phyloP scores from a whole-genome alignment of 2,329 filamentous ascomycete genomes.

The Stenocarpella maydis region DNA sequence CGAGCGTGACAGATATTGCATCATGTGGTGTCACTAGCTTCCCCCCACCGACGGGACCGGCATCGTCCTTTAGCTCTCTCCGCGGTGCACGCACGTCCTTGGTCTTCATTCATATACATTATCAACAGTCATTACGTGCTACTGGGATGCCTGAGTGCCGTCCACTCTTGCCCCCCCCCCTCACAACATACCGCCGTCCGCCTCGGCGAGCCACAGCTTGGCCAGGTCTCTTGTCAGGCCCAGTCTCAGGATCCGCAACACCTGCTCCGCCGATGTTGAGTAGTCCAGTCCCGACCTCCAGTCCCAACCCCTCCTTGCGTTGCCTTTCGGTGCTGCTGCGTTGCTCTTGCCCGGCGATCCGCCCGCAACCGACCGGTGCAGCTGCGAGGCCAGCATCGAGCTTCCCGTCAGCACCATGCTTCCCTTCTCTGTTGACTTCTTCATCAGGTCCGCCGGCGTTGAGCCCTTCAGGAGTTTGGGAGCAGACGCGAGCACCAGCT shows the following conservation, averaged over 20 bases:
- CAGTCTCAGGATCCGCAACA: slow-evolving; percentile 76
- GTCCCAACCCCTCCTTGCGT: slow-evolving; percentile 82
- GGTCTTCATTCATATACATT: slow-evolving; percentile 21
- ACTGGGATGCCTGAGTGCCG: not conserved
- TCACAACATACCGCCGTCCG: slow-evolving; percentile 51
- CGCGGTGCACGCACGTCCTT: not conserved
- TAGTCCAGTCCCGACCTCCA: slow-evolving; percentile 69
- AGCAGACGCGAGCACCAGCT: slow-evolving; percentile 75
- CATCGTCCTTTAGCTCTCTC: not conserved
- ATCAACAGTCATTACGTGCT: slow-evolving; percentile 25
- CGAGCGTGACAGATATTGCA: not conserved
- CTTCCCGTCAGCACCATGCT: slow-evolving; percentile 77
- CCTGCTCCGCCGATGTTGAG: slow-evolving; percentile 69
- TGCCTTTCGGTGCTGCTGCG: slow-evolving; percentile 60
- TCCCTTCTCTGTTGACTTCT: slow-evolving; percentile 61
- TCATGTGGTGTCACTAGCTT: slow-evolving; percentile 23
- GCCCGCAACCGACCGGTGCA: slow-evolving; percentile 66
- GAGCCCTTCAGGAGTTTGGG: slow-evolving; percentile 66
- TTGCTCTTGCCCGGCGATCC: slow-evolving; percentile 43
- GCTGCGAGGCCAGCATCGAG: slow-evolving; percentile 71
- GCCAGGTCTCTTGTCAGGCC: slow-evolving; percentile 79
- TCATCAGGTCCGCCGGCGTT: slow-evolving; percentile 71
- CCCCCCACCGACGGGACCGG: not conserved
- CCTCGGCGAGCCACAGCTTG: slow-evolving; percentile 72
- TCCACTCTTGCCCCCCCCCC: not conserved